phyloP scores from a whole-genome alignment of 768 basidiomycete genomes.

The Hygrophoropsis aurantiaca region DNA sequence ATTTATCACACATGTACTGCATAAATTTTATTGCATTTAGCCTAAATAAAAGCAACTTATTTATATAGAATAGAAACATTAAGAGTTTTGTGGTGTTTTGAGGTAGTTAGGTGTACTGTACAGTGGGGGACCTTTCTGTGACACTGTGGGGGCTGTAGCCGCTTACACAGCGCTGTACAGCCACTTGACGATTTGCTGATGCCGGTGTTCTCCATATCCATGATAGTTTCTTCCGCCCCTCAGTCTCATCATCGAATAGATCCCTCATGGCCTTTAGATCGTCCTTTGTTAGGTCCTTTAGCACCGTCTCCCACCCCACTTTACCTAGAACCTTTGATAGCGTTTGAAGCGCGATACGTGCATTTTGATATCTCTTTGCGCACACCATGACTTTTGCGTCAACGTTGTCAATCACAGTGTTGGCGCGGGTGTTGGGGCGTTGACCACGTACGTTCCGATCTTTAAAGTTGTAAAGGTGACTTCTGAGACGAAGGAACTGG shows the following conservation, averaged over 20 bases:
- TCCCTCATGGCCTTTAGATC: neutral
- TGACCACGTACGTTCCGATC: constrained; percentile 12
- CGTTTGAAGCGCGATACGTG: constrained; percentile 2
- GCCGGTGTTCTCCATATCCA: constrained; percentile 8
- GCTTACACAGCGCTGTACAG: too few species aligned
- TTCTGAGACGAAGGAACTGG: constrained; percentile 5
- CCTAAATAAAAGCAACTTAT: too few species aligned
- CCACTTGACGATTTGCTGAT: too few species aligned
- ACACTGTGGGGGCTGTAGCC: too few species aligned
- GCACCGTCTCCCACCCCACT: neutral
- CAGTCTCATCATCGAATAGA: neutral
- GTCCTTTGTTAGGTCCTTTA: neutral
- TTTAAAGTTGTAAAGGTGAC: constrained; percentile 12
- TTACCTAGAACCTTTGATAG: neutral
- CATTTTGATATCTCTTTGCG: constrained; percentile 10
- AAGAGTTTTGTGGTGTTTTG: too few species aligned
- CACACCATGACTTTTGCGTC: constrained; percentile 6
- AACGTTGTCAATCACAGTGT: constrained; percentile 2
- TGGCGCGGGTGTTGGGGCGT: constrained; percentile 3
- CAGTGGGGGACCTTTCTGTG: too few species aligned
- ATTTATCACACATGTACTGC: too few species aligned
- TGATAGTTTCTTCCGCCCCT: constrained; percentile 3
- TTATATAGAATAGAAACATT: too few species aligned
- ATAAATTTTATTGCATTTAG: too few species aligned
- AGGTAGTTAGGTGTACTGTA: too few species aligned